A percentile compares a stretch with the other conserved stretches of the same genome.
phyloP scores from a whole-genome alignment of 805 yeast species.

The Metschnikowia noctiluminum region DNA sequence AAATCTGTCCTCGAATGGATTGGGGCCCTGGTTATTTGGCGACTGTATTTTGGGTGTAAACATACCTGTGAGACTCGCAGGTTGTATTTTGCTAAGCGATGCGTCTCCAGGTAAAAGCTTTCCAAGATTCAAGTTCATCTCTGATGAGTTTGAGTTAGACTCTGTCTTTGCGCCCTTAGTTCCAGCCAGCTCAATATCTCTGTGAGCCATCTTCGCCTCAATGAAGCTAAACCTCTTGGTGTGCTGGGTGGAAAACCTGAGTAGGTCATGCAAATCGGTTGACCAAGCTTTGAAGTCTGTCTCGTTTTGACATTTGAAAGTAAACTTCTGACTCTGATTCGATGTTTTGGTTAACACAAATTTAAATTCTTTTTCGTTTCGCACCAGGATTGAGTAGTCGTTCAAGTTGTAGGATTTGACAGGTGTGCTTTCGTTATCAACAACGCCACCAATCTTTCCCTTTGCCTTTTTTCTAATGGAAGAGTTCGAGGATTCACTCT shows the following conservation, averaged over 20 bases:
- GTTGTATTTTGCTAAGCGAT: conserved; percentile 11
- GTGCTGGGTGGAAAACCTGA: conserved; percentile 43
- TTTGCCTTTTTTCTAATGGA: conserved; percentile 19
- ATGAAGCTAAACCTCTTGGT: conserved; percentile 49
- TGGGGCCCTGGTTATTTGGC: conserved; percentile 29
- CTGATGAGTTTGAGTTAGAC: not conserved
- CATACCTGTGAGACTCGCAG: conserved; percentile 30
- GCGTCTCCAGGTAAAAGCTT: conserved; percentile 14
- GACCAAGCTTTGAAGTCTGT: conserved; percentile 52
- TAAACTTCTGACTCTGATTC: conserved; percentile 28
- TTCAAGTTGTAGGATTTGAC: conserved; percentile 41
- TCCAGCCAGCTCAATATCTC: conserved; percentile 8
- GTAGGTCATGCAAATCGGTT: conserved; percentile 51
- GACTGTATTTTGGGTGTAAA: conserved; percentile 37
- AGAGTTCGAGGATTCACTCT: conserved; percentile 9
- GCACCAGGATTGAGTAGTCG: conserved; percentile 30
- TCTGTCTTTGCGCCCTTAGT: conserved; percentile 2
- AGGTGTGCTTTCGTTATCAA: conserved; percentile 40
- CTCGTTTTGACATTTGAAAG: conserved; percentile 44
- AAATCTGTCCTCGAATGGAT: conserved; percentile 38
- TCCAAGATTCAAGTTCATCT: conserved; percentile 15
- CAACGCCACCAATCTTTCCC: conserved; percentile 38
- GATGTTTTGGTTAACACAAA: conserved; percentile 31
- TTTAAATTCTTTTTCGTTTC: conserved; percentile 33
- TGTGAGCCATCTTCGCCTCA: conserved; percentile 37